phyloP scores from a whole-genome alignment of 2,329 filamentous ascomycete genomes.

The Epichloe glyceriae region DNA sequence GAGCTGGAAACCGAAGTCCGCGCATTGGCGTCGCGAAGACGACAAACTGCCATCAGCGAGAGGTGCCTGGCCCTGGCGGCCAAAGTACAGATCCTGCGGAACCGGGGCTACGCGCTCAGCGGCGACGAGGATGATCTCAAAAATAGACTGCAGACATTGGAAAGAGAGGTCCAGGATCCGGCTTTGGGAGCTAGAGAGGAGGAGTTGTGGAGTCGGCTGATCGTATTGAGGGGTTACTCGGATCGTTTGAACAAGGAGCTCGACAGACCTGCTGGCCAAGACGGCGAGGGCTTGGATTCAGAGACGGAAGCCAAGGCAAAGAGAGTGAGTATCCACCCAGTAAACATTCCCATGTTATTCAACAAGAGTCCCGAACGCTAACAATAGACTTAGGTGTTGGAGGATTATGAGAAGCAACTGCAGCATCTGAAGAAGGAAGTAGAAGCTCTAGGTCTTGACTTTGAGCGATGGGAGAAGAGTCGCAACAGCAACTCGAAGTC shows the following conservation, averaged over 20 bases:
- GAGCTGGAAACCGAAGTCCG: conserved; percentile 65
- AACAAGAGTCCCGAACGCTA: background rate
- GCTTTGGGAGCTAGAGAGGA: conserved; percentile 63
- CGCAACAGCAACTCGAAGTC: conserved; percentile 27
- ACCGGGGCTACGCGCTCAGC: conserved; percentile 69
- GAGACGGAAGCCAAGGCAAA: conserved; percentile 60
- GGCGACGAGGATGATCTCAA: conserved; percentile 68
- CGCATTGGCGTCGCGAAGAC: conserved; percentile 57
- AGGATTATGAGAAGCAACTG: conserved; percentile 72
- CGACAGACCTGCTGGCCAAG: conserved; percentile 48
- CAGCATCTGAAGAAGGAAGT: conserved; percentile 62
- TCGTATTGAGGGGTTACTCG: conserved; percentile 60
- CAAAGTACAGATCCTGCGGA: conserved; percentile 68
- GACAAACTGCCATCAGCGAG: conserved; percentile 60
- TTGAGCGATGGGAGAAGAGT: conserved; percentile 41
- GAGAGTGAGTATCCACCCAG: conserved; percentile 41
- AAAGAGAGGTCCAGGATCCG: conserved; percentile 60
- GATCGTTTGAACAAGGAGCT: conserved; percentile 61
- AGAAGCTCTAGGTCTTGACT: conserved; percentile 47
- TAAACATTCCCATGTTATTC: background rate
- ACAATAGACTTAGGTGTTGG: conserved; percentile 46
- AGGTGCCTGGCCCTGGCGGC: conserved; percentile 63
- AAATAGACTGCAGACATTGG: conserved; percentile 55
- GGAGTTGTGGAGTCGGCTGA: conserved; percentile 74
- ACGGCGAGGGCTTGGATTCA: conserved; percentile 48